phyloP scores from a whole-genome alignment of 306 rosid species.

The Comarum palustre region DNA sequence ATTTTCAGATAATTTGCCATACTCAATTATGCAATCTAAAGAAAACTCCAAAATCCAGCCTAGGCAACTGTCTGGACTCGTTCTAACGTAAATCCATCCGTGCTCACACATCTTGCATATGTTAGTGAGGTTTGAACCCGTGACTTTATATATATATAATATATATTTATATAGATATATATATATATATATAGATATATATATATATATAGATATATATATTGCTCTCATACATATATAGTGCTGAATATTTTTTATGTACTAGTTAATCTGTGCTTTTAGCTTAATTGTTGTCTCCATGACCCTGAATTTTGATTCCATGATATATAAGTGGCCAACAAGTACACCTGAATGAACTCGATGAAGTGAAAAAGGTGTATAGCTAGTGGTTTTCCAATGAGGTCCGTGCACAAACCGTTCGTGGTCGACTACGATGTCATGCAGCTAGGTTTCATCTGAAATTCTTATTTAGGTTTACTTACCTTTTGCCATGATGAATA shows the following conservation, averaged over 20 bases:
- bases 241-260: neutral
- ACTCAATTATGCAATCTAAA: too few relatives aligned
- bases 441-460: neutral
- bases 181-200: too few relatives aligned
- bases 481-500: neutral
- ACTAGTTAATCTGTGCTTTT: slow-evolving; percentile 10
- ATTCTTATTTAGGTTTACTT: neutral
- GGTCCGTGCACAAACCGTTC: slow-evolving; percentile 21
- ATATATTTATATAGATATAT: too few relatives aligned
- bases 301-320: slow-evolving; percentile 15
- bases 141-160: too few relatives aligned
- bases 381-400: slow-evolving; percentile 32
- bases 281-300: slow-evolving; percentile 26
- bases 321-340: slow-evolving; percentile 52
- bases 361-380: neutral
- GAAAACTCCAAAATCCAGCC: too few relatives aligned
- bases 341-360: slow-evolving; percentile 1
- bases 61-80: too few relatives aligned
- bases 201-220: slow-evolving; percentile 8
- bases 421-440: slow-evolving; percentile 17
- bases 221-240: neutral
- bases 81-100: too few relatives aligned
- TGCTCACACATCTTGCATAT: too few relatives aligned
- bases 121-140: too few relatives aligned
- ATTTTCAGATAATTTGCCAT: too few relatives aligned